phyloP scores from a whole-genome alignment of 352 stramenopile species.

The Phytopythium sindhum region DNA sequence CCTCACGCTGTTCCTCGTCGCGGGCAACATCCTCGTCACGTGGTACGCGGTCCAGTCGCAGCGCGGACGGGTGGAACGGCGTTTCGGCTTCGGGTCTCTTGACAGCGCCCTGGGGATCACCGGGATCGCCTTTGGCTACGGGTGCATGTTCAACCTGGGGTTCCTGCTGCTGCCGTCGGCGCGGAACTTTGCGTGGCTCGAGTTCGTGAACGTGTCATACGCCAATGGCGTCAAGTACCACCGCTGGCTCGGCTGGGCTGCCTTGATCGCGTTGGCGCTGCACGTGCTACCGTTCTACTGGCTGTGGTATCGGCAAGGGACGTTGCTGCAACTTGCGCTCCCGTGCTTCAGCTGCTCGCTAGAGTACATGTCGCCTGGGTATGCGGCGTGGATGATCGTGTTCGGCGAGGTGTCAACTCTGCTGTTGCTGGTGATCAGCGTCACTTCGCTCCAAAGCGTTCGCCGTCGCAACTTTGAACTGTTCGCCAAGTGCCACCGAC shows the following conservation, averaged over 20 bases:
- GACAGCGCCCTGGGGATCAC: conserved; percentile 18
- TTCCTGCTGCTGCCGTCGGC: conserved; percentile 38
- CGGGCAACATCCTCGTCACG: conserved; percentile 20
- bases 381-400: conserved; percentile 19
- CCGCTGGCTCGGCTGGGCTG: conserved; percentile 31
- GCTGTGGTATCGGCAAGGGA: conserved; percentile 18
- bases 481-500: conserved; percentile 18
- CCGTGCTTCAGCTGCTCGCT: conserved; percentile 23
- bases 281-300: conserved; percentile 23
- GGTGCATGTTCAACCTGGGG: conserved; percentile 37
- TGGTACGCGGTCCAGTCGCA: conserved; percentile 12
- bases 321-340: conserved; percentile 9
- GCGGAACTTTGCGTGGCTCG: conserved; percentile 36
- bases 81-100: conserved; percentile 7
- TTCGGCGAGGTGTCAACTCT: conserved; percentile 8
- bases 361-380: conserved; percentile 8
- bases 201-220: conserved; percentile 39
- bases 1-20: background rate
- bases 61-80: conserved; percentile 1
- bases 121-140: conserved; percentile 22
- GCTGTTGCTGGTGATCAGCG: conserved; percentile 14
- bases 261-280: conserved; percentile 17
- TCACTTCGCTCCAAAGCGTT: conserved; percentile 17
- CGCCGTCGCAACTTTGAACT: conserved; percentile 16
- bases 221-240: conserved; percentile 43